Percentiles rank a stretch among this genome's conserved stretches.
phyloP scores from a whole-genome alignment of 2,329 filamentous ascomycete genomes.

The Aspergillus tubingensis region DNA sequence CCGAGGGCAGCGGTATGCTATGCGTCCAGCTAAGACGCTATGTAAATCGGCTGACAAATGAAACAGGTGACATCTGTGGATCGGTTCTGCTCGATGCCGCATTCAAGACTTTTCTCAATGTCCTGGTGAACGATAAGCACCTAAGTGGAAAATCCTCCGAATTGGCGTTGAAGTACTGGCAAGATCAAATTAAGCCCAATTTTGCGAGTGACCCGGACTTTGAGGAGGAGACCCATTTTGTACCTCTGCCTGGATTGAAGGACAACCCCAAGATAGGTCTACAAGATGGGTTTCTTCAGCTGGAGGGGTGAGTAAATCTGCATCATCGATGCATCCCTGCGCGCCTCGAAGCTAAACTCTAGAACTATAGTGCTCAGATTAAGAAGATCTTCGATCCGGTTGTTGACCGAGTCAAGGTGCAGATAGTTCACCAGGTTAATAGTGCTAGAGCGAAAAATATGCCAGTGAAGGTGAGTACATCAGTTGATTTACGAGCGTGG shows the following conservation, averaged over 20 bases:
- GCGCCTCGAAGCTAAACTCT: constrained; percentile 3
- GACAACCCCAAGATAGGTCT: constrained; percentile 26
- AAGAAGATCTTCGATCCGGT: constrained; percentile 32
- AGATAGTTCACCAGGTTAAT: constrained; percentile 25
- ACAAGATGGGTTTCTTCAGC: constrained; percentile 15
- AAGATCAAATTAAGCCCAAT: constrained; percentile 28
- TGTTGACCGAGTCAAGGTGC: constrained; percentile 23
- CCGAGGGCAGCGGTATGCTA: constrained; percentile 28
- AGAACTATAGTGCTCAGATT: constrained; percentile 5
- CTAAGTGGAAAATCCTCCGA: constrained; percentile 22
- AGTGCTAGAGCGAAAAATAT: constrained; percentile 1
- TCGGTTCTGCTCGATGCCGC: constrained; percentile 33
- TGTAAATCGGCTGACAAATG: background rate
- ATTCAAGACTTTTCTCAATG: constrained; percentile 28
- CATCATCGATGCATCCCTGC: background rate
- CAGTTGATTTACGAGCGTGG: background rate
- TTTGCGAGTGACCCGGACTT: constrained; percentile 20
- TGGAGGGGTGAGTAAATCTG: constrained; percentile 7
- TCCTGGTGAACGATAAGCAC: constrained; percentile 25
- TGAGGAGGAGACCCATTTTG: constrained; percentile 19
- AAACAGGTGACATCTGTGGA: constrained; percentile 31
- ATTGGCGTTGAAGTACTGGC: constrained; percentile 33
- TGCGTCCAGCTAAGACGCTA: too few species aligned
- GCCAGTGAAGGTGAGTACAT: constrained; percentile 11
- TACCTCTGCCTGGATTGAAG: constrained; percentile 27